Evolutionary conservation across 2,329 filamentous ascomycete genomes (phyloP).

Genomic region (Diaporthe sp.): DNA sequence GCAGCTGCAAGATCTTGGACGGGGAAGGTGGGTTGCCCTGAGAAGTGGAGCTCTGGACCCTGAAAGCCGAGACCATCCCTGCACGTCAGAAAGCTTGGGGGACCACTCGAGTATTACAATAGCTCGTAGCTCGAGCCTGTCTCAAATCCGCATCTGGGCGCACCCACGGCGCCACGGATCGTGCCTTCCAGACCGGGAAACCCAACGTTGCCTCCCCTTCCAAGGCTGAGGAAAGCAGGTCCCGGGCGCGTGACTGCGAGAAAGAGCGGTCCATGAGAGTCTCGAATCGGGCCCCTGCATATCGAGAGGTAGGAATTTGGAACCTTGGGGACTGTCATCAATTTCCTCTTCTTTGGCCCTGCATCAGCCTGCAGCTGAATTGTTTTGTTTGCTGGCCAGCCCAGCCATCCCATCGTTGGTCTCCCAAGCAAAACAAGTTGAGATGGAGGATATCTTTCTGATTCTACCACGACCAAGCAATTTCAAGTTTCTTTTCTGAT

Average conservation of each 20-base stretch:
- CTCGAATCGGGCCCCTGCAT: constrained; percentile 13
- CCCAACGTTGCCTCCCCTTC: constrained; percentile 1
- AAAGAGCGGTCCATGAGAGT: constrained; percentile 6
- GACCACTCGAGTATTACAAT: not conserved
- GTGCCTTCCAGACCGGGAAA: constrained; percentile 22
- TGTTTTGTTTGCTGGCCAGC: not conserved
- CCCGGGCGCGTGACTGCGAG: too few species aligned
- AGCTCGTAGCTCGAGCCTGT: not conserved
- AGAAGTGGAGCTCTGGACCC: constrained; percentile 10
- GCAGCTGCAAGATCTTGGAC: constrained; percentile 22
- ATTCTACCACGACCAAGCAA: not conserved
- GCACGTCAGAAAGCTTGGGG: constrained; percentile 23
- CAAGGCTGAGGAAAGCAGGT: not conserved
- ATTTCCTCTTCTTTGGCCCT: not conserved
- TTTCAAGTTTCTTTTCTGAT: not conserved
- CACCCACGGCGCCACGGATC: constrained; percentile 1
- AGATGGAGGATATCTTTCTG: not conserved
- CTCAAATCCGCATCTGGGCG: not conserved
- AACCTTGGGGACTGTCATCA: not conserved
- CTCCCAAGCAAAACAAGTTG: not conserved
- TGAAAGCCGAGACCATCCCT: constrained; percentile 22
- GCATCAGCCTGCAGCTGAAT: not conserved
- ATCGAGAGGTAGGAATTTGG: not conserved
- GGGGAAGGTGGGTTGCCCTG: not conserved
- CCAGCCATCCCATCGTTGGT: not conserved